Base-by-base conservation (phyloP, 192 early-diverging fungal species). In the Pilobolus umbonatus region DNA sequence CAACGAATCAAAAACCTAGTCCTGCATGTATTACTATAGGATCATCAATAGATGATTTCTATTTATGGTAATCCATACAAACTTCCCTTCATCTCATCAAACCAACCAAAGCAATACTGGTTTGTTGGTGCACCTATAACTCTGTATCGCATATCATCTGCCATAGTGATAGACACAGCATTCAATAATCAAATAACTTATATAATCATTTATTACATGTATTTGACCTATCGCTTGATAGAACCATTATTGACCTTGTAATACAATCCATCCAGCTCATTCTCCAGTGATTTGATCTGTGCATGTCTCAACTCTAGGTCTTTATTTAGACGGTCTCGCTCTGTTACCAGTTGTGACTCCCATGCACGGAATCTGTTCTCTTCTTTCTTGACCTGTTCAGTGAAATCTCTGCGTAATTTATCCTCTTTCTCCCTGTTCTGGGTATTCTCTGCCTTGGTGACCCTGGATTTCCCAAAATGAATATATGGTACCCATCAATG, bases 401-500 rank as follows among this genome's bases (percentile, higher is more conserved):
- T 97, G 73, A 99, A 99, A 56, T 91, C 83, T 70, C 91, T 90
- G 61, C 95, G 85, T 66, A 99, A 84, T 32, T 82, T 79, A 64
- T 96, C 97, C 76, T 99, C 97, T 72, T 98, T 93, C 51, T 96
- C 92, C 77, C 95, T 95, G 91, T 97, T 96, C 79, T 94, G 93
- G 64, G 85, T 84, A 76, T 95, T 89, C 67, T 88, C 86, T 31
- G 76, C 75, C 72, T 85, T 89, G 69, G 80, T 88, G 62, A 79
- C 72, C 78, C 75, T 90, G 55, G 0, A 26, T 7, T 31, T 9
- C n/a, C 15, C 5, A 55, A 44, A 21, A 62, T 40, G 19, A 44
- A 56, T 42, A 25, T 49, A 56, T 6, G 24, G 52, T 11, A 49
- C 22, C 5, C 48, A 57, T 40, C 5, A 1, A 21, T 48, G 11